These are phyloP conservation scores for Stephania yunnanensis DNA, from an alignment of 164 flowering plant genomes.

Conservation along the genomic window DNA sequence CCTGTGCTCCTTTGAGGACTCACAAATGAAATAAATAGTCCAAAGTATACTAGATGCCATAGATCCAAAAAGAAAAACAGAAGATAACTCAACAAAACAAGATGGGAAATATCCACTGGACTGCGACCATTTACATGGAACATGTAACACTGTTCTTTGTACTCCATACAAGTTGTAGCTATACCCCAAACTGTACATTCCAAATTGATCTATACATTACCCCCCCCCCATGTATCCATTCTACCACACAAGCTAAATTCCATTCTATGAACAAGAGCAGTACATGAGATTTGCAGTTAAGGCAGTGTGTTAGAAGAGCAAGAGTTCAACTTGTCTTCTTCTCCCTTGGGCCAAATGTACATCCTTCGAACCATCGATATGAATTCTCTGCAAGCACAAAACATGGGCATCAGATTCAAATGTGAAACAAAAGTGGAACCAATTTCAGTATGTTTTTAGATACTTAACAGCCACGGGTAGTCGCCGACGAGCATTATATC, in stretches of 20 bases:
- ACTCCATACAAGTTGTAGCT: background rate
- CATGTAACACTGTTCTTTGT: background rate
- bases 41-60: too few species aligned
- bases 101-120: too few species aligned
- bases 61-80: too few species aligned
- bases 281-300: background rate
- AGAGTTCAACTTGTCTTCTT: constrained; percentile 21
- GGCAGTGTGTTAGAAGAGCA: constrained; percentile 9
- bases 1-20: too few species aligned
- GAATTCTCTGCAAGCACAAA: constrained; percentile 33
- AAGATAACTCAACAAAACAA: too few species aligned
- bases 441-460: background rate
- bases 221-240: background rate
- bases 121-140: too few species aligned
- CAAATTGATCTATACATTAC: background rate
- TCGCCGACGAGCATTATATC: constrained; percentile 46
- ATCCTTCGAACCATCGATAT: constrained; percentile 28
- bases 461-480: constrained; percentile 52
- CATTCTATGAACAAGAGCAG: background rate
- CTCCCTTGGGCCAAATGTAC: constrained; percentile 38
- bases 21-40: too few species aligned
- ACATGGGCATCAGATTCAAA: background rate
- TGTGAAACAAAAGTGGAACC: background rate
- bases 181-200: background rate
- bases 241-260: background rate